Conservation (phyloP, 805 yeast genomes). For the Nakazawaea sp. region DNA sequence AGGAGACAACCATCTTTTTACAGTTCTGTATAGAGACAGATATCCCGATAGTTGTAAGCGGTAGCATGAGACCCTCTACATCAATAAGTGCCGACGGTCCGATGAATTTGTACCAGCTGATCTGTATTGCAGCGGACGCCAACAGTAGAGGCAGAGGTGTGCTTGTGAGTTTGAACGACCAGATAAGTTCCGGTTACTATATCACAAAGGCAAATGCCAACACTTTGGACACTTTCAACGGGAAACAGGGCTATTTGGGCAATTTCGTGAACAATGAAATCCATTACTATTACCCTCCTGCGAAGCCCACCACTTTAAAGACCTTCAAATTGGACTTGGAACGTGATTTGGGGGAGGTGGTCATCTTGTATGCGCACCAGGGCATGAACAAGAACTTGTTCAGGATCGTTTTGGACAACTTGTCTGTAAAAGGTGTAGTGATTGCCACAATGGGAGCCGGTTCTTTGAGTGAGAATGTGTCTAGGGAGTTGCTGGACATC, state of each 20-base stretch:
- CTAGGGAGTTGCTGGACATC: constrained; percentile 32
- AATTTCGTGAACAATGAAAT: constrained; percentile 61
- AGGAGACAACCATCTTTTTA: constrained; percentile 60
- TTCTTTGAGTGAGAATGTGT: constrained; percentile 43
- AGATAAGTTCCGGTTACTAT: constrained; percentile 63
- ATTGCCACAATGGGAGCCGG: constrained; percentile 74
- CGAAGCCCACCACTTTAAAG: constrained; percentile 40
- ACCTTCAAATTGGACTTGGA: constrained; percentile 30
- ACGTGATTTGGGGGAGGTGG: constrained; percentile 33
- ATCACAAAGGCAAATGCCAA: constrained; percentile 68
- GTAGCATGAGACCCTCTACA: constrained; percentile 71
- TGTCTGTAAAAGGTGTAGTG: constrained; percentile 47
- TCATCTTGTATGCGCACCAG: constrained; percentile 57
- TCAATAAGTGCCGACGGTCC: constrained; percentile 69
- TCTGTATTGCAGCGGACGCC: constrained; percentile 49
- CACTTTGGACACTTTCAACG: constrained; percentile 62
- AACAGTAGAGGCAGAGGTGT: constrained; percentile 52
- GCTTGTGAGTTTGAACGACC: constrained; percentile 59
- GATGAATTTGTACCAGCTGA: constrained; percentile 66
- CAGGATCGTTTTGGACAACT: constrained; percentile 35
- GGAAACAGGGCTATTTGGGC: constrained; percentile 69
- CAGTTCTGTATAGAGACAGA: constrained; percentile 36
- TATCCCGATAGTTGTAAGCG: constrained; percentile 60
- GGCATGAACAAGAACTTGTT: constrained; percentile 45
- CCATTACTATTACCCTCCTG: constrained; percentile 58